Evolutionary conservation across 2,329 filamentous ascomycete species (phyloP), one percentile per base, ranked within the genome.

Genomic region (Aspergillus spinulosporus): DNA sequence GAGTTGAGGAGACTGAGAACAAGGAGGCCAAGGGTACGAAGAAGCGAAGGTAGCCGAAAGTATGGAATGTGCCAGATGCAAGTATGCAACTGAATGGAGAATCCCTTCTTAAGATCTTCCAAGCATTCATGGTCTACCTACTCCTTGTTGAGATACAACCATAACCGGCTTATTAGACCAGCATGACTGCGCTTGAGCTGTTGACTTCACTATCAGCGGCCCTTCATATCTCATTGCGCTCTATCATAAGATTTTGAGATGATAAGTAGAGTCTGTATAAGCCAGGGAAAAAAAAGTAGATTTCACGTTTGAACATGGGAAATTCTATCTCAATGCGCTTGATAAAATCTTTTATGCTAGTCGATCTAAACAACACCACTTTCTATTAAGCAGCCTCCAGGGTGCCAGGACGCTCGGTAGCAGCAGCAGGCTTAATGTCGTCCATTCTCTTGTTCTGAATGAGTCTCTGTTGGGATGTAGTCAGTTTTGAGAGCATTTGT

Each of bases 401-500:
- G 43, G 73, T 76, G 21, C 73, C 74, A 9, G 73, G 74, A 15
- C 70, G 71, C 61, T 76, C 74, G 32, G 73, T 71, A 12, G 74
- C 73, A 34, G 69, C 70, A 15, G 74, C 74, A 34, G 73, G 74
- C 61, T 74, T 71, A 34, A 74, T 67, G 49, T 73, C 72, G 54
- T 73, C 71, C 56, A 72, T 47, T 53, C 71, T 67, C 54, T 69
- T 72, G 67, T 77, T 78, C 60, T 78, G 75, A 48, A 75, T 74
- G 59, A 78, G 70, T 64, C 73, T 67, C 73, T 75, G 60, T 44
- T 29, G 29, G 2, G n/a, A 37, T 6, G 5, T 28, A 1, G 49
- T 70, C 57, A 69, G 62, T 39, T 32, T 34, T 44, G 32, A 32
- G 40, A 29, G 14, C 29, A 31, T 6, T 34, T 29, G 26, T 26